Evolutionary conservation across 495 filamentous ascomycete genomes (phyloP).

Genomic region (Aspergillus incahuasiensis): DNA sequence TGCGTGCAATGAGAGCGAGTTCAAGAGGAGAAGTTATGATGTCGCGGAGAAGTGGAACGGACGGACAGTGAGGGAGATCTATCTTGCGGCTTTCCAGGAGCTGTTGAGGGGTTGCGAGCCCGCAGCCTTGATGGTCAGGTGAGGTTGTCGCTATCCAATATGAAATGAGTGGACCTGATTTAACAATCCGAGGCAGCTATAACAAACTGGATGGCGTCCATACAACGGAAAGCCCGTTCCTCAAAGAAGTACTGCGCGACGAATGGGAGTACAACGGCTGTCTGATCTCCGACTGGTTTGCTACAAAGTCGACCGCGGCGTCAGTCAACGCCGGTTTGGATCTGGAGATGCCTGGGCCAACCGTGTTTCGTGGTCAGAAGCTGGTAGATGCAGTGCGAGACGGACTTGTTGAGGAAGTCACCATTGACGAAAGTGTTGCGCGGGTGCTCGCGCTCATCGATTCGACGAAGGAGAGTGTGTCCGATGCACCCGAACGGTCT

Average conservation of each 20-base stretch:
- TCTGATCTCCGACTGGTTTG: conserved; percentile 3
- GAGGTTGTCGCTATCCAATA: background rate
- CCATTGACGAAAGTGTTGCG: background rate
- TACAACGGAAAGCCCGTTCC: background rate
- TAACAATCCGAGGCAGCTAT: background rate
- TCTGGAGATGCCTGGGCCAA: conserved; percentile 56
- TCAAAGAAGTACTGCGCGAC: background rate
- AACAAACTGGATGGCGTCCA: conserved; percentile 3
- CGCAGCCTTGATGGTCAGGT: background rate
- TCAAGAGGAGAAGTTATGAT: conserved; percentile 1
- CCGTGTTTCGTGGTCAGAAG: conserved; percentile 10
- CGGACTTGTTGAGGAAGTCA: background rate
- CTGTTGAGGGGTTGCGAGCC: background rate
- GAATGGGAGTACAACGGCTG: conserved; percentile 3
- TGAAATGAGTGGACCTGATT: background rate
- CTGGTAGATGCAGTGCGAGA: background rate
- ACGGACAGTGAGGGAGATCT: conserved; percentile 2
- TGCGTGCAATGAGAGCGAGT: conserved; percentile 1
- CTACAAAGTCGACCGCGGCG: conserved; percentile 24
- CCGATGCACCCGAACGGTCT: background rate
- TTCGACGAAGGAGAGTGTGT: background rate
- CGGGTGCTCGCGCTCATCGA: background rate
- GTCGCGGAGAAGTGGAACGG: background rate
- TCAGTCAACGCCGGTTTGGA: conserved; percentile 50
- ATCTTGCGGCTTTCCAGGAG: conserved; percentile 1